These are phyloP conservation scores for Melampsora larici-populina DNA, from an alignment of 1,284 basidiomycete genomes.

Conservation along the genomic window DNA sequence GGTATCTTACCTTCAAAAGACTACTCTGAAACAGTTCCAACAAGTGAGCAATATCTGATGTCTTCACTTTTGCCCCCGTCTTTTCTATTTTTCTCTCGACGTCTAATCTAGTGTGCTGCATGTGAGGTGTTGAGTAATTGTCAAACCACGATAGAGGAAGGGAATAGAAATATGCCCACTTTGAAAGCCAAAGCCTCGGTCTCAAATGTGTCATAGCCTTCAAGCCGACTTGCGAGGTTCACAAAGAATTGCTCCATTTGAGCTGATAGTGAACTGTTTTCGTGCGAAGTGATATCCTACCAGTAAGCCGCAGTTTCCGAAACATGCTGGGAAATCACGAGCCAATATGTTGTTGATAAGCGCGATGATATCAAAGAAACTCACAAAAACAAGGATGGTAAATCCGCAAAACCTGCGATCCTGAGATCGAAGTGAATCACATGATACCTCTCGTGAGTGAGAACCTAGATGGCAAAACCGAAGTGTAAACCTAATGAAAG, in stretches of 20 bases:
- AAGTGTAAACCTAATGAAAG: background rate
- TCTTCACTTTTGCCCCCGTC: slow-evolving; percentile 58
- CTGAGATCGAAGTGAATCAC: slow-evolving; percentile 77
- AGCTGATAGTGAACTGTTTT: slow-evolving; percentile 61
- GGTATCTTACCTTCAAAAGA: slow-evolving; percentile 17
- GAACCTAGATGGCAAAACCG: slow-evolving; percentile 54
- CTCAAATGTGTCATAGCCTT: slow-evolving; percentile 69
- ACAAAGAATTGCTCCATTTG: slow-evolving; percentile 78
- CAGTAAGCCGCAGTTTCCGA: background rate
- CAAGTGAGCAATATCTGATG: slow-evolving; percentile 72
- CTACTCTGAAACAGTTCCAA: slow-evolving; percentile 68
- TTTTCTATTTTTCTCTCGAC: slow-evolving; percentile 63
- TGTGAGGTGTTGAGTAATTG: background rate
- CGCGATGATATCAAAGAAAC: background rate
- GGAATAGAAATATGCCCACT: slow-evolving; percentile 23
- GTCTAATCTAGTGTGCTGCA: slow-evolving; percentile 65
- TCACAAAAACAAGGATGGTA: slow-evolving; percentile 64
- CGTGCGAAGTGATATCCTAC: background rate
- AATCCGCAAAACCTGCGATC: slow-evolving; percentile 75
- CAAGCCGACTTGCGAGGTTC: slow-evolving; percentile 61
- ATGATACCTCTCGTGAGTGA: slow-evolving; percentile 65
- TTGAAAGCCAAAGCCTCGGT: slow-evolving; percentile 73
- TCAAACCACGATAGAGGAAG: background rate
- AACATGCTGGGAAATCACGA: no score
- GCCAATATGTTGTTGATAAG: background rate